A percentile compares a stretch with the other conserved stretches of the same genome.
Evolutionary conservation across 2,329 filamentous ascomycete species (phyloP).

Genomic region (Paecilomyces sp.): DNA sequence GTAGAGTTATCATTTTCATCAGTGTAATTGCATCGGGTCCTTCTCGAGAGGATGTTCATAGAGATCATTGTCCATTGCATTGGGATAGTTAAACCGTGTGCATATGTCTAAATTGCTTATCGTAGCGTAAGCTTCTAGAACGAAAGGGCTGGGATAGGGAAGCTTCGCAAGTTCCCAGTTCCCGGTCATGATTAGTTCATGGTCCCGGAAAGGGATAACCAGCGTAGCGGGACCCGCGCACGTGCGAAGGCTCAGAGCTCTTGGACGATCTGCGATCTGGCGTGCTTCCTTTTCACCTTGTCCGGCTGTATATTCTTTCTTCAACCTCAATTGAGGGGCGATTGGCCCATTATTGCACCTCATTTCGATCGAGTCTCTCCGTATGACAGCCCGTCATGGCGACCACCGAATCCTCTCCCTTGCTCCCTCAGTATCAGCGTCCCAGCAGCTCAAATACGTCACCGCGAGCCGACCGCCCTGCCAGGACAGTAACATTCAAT

Average conservation of each 20-base stretch:
- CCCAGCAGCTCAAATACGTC: constrained; percentile 27
- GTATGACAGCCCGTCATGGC: constrained; percentile 19
- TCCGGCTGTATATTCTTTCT: neutral
- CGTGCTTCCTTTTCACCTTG: neutral
- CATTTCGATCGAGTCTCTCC: neutral
- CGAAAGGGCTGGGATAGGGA: neutral
- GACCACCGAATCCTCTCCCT: constrained; percentile 35
- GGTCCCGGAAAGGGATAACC: neutral
- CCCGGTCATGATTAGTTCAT: neutral
- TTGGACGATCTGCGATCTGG: neutral
- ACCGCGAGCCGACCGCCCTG: constrained; percentile 27
- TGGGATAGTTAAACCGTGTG: neutral
- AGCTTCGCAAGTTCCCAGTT: neutral
- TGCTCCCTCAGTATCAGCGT: constrained; percentile 30
- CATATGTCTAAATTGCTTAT: neutral
- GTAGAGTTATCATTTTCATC: neutral
- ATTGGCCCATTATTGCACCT: neutral
- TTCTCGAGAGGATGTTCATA: neutral
- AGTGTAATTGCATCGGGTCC: neutral
- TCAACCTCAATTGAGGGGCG: neutral
- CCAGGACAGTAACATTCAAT: constrained; percentile 43
- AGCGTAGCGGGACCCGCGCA: constrained; percentile 9
- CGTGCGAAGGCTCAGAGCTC: constrained; percentile 14
- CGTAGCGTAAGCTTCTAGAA: neutral
- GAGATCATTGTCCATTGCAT: neutral